phyloP scores from a whole-genome alignment of 495 filamentous ascomycete genomes.

The Aspergillus wentii region DNA sequence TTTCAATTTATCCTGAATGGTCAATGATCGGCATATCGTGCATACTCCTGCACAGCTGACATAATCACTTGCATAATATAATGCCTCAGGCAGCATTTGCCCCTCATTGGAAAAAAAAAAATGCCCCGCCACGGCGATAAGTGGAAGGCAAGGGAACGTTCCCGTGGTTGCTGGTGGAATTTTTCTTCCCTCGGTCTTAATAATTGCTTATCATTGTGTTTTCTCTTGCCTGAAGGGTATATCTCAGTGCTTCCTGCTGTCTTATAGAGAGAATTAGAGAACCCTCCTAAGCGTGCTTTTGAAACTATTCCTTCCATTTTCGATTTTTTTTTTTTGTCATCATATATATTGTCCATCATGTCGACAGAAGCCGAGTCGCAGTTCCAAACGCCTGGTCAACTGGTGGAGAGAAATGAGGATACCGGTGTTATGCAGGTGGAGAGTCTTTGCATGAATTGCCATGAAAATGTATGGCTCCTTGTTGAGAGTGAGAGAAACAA shows the following conservation, averaged over 20 bases:
- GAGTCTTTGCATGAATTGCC: conserved; percentile 80
- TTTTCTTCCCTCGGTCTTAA: conserved; percentile 20
- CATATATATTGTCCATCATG: conserved; percentile 21
- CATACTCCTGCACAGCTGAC: too few species aligned
- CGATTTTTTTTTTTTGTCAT: conserved; percentile 1
- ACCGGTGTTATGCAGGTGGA: conserved; percentile 48
- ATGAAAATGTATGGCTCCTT: conserved; percentile 64
- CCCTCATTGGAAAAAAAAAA: conserved; percentile 24
- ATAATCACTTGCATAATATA: too few species aligned
- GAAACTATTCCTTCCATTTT: too few species aligned
- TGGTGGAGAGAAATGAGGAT: conserved; percentile 41
- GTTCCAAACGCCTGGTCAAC: conserved; percentile 39
- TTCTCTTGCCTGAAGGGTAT: neutral
- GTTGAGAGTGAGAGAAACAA: neutral
- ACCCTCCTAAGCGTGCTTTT: too few species aligned
- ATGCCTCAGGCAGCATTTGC: too few species aligned
- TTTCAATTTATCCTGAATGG: too few species aligned
- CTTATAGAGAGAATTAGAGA: too few species aligned
- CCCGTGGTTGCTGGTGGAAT: conserved; percentile 20
- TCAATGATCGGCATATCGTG: too few species aligned
- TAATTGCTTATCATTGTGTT: conserved; percentile 5
- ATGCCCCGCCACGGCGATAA: conserved; percentile 25
- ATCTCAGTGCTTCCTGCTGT: too few species aligned
- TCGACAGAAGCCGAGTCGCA: conserved; percentile 30
- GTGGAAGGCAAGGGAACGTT: conserved; percentile 39